A percentile compares a stretch with the other conserved stretches of the same genome.
Conservation (phyloP, 805 yeast genomes). For the Starmerella ratchasimensis region DNA sequence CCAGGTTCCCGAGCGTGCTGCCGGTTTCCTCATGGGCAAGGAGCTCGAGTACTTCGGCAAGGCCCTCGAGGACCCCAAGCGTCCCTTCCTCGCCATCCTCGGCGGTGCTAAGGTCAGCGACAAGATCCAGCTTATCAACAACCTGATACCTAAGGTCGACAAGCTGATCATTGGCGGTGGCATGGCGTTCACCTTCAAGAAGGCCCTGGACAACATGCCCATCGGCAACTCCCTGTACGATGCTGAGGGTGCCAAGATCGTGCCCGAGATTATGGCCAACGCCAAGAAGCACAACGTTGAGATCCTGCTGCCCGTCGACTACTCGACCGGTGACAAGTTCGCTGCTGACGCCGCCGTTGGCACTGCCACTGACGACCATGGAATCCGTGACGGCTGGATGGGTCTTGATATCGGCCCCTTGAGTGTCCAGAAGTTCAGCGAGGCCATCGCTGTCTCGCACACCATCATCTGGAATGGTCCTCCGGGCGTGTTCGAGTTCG, state of each 20-base stretch:
- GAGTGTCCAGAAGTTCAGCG: slow-evolving; percentile 64
- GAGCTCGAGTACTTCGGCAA: slow-evolving; percentile 95
- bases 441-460: slow-evolving; percentile 81
- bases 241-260: slow-evolving; percentile 89
- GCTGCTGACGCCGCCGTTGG: slow-evolving; percentile 80
- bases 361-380: slow-evolving; percentile 72
- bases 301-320: slow-evolving; percentile 88
- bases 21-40: slow-evolving; percentile 97
- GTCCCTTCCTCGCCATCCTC: slow-evolving; percentile 96
- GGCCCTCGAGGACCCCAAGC: slow-evolving; percentile 93
- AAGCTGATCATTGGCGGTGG: slow-evolving; percentile 96
- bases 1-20: slow-evolving; percentile 88
- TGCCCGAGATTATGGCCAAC: slow-evolving; percentile 81
- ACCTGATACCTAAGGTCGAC: slow-evolving; percentile 83
- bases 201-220: slow-evolving; percentile 67
- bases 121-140: slow-evolving; percentile 96
- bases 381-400: slow-evolving; percentile 90
- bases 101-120: slow-evolving; percentile 99
- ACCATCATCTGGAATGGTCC: slow-evolving; percentile 99
- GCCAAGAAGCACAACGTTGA: slow-evolving; percentile 94
- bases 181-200: slow-evolving; percentile 99
- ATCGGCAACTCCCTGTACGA: slow-evolving; percentile 91
- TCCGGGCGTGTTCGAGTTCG: slow-evolving; percentile 99
- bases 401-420: slow-evolving; percentile 95
- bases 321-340: slow-evolving; percentile 89